Percentiles rank a stretch among this genome's conserved stretches.
phyloP scores from a whole-genome alignment of 495 filamentous ascomycete genomes.

The Tuber brumale region DNA sequence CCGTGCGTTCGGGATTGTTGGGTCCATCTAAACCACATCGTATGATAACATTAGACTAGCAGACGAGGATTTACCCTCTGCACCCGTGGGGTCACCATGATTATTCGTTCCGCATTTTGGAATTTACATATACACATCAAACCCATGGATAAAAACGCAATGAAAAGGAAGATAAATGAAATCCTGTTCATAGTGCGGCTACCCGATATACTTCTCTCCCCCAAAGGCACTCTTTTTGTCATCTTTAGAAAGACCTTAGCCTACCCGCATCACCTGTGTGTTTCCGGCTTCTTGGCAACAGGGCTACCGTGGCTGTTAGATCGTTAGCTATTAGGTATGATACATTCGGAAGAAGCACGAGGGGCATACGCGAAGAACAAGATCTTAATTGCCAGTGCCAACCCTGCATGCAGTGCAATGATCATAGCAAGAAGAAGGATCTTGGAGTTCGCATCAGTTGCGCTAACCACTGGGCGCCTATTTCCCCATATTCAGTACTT shows the following conservation, averaged over 20 bases:
- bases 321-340: neutral
- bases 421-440: conserved; percentile 77
- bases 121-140: conserved; percentile 2
- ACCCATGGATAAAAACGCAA: conserved; percentile 1
- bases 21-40: neutral
- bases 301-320: conserved; percentile 55
- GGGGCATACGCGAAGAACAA: conserved; percentile 76
- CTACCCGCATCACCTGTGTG: conserved; percentile 31
- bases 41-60: neutral
- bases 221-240: neutral
- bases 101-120: neutral
- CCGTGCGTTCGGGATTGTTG: too few relatives aligned
- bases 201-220: neutral
- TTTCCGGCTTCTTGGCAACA: conserved; percentile 50
- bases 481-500: neutral
- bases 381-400: conserved; percentile 89
- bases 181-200: neutral
- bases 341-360: neutral
- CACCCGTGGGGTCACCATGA: neutral
- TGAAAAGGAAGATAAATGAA: neutral
- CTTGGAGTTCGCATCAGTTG: conserved; percentile 86
- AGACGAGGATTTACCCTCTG: neutral
- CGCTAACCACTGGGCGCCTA: conserved; percentile 71
- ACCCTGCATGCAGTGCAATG: conserved; percentile 72
- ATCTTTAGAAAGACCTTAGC: conserved; percentile 30